Percentiles rank a stretch among this genome's conserved stretches.
phyloP scores from a whole-genome alignment of 108 stramenopile genomes.

The Cyclotella atomus region DNA sequence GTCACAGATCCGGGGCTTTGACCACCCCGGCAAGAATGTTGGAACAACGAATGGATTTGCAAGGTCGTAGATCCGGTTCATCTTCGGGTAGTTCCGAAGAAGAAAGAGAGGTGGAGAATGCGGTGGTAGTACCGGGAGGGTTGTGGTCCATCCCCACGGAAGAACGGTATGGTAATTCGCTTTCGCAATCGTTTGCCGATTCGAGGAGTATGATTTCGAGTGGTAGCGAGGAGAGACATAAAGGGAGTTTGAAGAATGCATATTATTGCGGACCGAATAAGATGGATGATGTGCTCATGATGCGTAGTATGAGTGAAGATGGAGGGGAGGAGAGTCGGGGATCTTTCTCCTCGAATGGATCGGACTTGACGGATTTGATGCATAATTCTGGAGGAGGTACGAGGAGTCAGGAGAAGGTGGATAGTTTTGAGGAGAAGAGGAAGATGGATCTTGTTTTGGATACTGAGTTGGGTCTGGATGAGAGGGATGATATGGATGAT shows the following conservation, averaged over 20 bases:
- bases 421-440: not conserved
- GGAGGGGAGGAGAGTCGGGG: not conserved
- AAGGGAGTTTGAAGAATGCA: not conserved
- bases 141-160: conserved; percentile 24
- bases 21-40: conserved; percentile 10
- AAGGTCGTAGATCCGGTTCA: not conserved
- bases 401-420: not conserved
- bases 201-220: conserved; percentile 1
- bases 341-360: not conserved
- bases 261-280: conserved; percentile 7
- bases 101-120: not conserved
- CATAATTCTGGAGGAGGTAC: not conserved
- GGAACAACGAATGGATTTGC: not conserved
- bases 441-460: not conserved
- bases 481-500: conserved; percentile 3
- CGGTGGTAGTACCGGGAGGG: conserved; percentile 23
- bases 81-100: not conserved
- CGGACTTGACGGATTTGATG: not conserved
- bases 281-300: conserved; percentile 26
- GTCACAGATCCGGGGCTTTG: not conserved
- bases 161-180: not conserved
- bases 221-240: not conserved
- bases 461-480: not conserved
- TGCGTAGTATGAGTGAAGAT: conserved; percentile 17
- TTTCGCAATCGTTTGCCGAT: not conserved